Base-by-base conservation (phyloP, 441 rosid genomes). In the Isatis lusitanica region DNA sequence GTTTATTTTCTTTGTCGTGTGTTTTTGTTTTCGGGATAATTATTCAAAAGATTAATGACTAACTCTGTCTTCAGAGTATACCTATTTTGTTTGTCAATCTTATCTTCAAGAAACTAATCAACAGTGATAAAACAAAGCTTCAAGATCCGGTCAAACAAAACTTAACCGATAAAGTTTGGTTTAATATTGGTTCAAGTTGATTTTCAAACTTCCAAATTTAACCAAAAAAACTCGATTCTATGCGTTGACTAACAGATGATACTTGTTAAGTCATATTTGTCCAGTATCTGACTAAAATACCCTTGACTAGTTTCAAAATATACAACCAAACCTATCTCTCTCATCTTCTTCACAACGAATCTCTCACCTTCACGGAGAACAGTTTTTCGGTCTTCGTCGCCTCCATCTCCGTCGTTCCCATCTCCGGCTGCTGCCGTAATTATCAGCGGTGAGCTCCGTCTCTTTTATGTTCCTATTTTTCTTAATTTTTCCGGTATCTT, bases 1-100 rank as follows among this genome's bases (percentile, higher is more conserved):
- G 35, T 21, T 9, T 73, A 26, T 35, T 65, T 38, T 56, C 31
- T 57, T 12, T 57, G 38, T 47, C 66, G 72, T 74, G 58, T 65
- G 40, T 73, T 71, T 48, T 61, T 70, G 15, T 36, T 39, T 35
- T 50, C 26, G 4, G 48, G 33, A 38, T 38, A 38, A 38, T 38
- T 38, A 36, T 3, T 36, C 9, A 36, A 3, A 36, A 36, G 40
- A 13, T 13, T 42, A 42, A 42, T 42, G 46, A 30, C 36, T 33
- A 35, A 35, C 38, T 35, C 9, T 35, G 9, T 35, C 38, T 8
- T 35, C 38, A 36, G 24, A 21, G 24, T 21, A 21, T 21, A 21
- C 24, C 43, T 12, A 2, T 10, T 39, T 38, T 38, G 40, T 38
- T 9, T 38, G 46, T 40, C 15, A 35, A 26, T 26, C 28, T 26